Evolutionary conservation across 805 yeast genomes (phyloP), one percentile per base, ranked within the genome.

Genomic region (Diddensiella santjacobensis): DNA sequence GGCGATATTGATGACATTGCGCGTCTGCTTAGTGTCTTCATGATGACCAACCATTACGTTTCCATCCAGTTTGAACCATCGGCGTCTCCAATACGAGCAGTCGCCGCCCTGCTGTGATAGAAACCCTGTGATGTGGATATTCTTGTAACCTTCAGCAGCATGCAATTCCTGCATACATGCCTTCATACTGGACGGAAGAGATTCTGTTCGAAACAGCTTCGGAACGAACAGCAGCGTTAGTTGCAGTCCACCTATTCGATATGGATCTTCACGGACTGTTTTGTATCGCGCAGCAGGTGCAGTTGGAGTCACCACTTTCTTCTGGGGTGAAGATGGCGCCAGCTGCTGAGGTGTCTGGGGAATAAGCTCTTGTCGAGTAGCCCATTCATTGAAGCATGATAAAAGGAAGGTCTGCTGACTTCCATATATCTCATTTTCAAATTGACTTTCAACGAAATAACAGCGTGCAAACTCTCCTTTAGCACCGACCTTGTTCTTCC

Each of bases 61-160:
- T 0, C 91, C 95, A 40, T 76, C 69, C n/a, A 90, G 71, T 55
- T 77, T 81, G 69, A 83, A 88, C 69, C 69, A 87, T 47, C 96
- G 73, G 56, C 84, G 78, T 56, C 84, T 79, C 80, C 88, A 79
- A 18, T 72, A 69, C 6, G 74, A 76, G 55, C 91, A 77, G 68
- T 90, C 97, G 10, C 96, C 97, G 15, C 97, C 97, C 60, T 84
- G 90, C 68, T 90, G 97, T 58, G 80, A 79, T 67, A 90, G 69
- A 58, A 71, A 83, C 0, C 96, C 97, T 60, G 83, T 19, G 22
- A 45, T 29, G 17, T 47, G 24, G 23, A 50, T 38, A 24, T 46
- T 33, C 17, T 40, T 38, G 41, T 18, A 42, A 35, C 40, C 40
- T 17, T 20, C 6, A n/a, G 53, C 51, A 24, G 20, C 15, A 8